Evolutionary conservation across 768 basidiomycete species (phyloP), one percentile per base, ranked within the genome.

Genomic region (Serpula lacrymans): DNA sequence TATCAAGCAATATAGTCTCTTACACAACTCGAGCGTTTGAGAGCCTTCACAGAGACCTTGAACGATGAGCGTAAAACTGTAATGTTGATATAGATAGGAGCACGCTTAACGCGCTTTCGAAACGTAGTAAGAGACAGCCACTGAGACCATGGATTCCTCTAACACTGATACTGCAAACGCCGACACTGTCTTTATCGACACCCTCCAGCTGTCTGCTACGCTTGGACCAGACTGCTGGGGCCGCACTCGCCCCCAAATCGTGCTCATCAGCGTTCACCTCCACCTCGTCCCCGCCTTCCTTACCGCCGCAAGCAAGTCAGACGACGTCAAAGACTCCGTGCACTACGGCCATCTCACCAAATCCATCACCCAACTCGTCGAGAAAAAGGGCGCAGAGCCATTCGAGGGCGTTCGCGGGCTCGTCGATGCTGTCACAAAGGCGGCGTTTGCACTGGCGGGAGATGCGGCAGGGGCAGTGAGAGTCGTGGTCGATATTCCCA

Each of bases 281-380:
- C 67, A 76, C 41, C 63, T 79, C 2, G 33, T 53, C 14, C 56
- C 62, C 0, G 51, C 60, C 2, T 72, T 68, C 45, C 67, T 87
- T 41, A 46, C 68, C 9, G 36, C 49, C 0, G 69, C 80, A 0
- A 79, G 72, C 0, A 37, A 49, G 18, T 64, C 70, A 0, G 81
- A 84, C 57, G 55, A 77, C 47, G 74, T 84, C 12, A 42, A 55
- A 0, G 69, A 80, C 42, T 78, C 80, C 0, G 60, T 88, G 5
- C 76, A 87, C 57, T 87, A 88, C 52, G 80, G 81, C 4, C 67
- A 74, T 20, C 69, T 87, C 21, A 63, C 72, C 17, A 82, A 82
- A 50, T 55, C 58, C 0, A 61, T 78, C 39, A 58, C 57, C n/a
- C 44, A 17, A 1, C 59, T 68, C 1, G 51, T 63, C 7, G 36